Base-by-base conservation (phyloP, 352 stramenopile genomes). In the Phytopythium chamaehyphon region DNA sequence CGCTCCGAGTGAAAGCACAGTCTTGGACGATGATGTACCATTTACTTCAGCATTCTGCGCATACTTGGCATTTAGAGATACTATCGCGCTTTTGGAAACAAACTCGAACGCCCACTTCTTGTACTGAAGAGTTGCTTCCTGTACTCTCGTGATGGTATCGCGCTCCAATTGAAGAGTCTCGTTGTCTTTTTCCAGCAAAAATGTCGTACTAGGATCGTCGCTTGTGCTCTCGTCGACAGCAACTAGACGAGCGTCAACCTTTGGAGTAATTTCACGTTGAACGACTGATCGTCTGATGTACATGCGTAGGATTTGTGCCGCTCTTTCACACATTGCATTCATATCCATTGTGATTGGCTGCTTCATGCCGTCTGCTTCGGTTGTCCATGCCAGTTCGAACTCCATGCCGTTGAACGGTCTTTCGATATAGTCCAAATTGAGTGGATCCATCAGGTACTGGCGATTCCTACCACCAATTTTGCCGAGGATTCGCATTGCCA, bases 381-480 rank as follows among this genome's bases (percentile, higher is more conserved):
- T 49, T 38, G 43, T 53, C 70, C 81, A 89, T 51, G 61, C 52
- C 57, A 86, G 90, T 36, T 47, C 66, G 26, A 82, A 87, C 15
- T 63, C 73, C 51, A 77, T 70, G 12, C 69, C 70, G 15, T 57
- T 71, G 51, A 68, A 76, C 16, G 68, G 72, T 23, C 72, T 69
- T 24, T 73, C 69, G 37, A 57, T 48, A 24, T 71, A 84, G 28
- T 88, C 62, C 14, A 96, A 54, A 40, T 88, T 71, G 28, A 92
- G 56, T 15, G 80, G 71, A 51, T 94, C 84, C 75, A 88, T 91
- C n/a, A 95, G 71, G 52, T 93, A 95, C 56, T 92, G 83, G 3
- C 88, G 82, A 64, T 95, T 96, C 33, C 87, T 86, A 11, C 96
- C 96, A 36, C 96, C 96, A 40, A 99, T 92, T 69, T 99, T 99